Evolutionary conservation across 2,329 filamentous ascomycete genomes (phyloP).

Genomic region (Scytalidium lignicola): DNA sequence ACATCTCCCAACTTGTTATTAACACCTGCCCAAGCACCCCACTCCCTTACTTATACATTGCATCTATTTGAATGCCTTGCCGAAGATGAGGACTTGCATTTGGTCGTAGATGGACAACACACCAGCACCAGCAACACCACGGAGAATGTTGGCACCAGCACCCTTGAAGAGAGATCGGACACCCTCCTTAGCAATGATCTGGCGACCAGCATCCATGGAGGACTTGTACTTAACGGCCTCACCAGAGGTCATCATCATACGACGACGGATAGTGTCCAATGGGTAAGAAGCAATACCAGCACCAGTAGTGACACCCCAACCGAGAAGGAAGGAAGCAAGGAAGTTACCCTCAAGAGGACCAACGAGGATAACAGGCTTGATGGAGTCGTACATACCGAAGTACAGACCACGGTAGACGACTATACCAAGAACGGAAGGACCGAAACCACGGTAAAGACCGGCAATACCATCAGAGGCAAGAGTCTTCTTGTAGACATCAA

Average conservation of each 20-base stretch:
- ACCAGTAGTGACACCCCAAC: constrained; percentile 99
- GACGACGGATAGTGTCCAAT: constrained; percentile 99
- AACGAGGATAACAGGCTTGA: constrained; percentile 97
- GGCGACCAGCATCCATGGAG: constrained; percentile 88
- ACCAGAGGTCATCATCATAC: constrained; percentile 99
- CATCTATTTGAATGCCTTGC: constrained; percentile 85
- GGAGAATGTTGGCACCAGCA: constrained; percentile 99
- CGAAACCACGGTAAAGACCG: constrained; percentile 99
- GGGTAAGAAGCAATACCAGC: constrained; percentile 99
- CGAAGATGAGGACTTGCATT: constrained; percentile 98
- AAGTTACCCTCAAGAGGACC: constrained; percentile 95
- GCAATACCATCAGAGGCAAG: constrained; percentile 96
- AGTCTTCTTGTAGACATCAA: constrained; percentile 99
- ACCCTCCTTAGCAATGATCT: constrained; percentile 98
- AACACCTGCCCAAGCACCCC: constrained; percentile 12
- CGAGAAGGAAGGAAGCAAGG: constrained; percentile 97
- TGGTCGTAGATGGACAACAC: constrained; percentile 99
- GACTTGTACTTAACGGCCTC: constrained; percentile 99
- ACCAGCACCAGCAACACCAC: constrained; percentile 99
- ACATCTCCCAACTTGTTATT: constrained; percentile 13
- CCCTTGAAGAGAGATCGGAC: constrained; percentile 99
- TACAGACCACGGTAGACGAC: constrained; percentile 99
- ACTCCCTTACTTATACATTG: constrained; percentile 18
- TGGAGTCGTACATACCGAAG: constrained; percentile 99
- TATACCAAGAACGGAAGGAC: constrained; percentile 98